Evolutionary conservation across 2,329 filamentous ascomycete species (phyloP).

Genomic region (Stemphylium lycopersici): DNA sequence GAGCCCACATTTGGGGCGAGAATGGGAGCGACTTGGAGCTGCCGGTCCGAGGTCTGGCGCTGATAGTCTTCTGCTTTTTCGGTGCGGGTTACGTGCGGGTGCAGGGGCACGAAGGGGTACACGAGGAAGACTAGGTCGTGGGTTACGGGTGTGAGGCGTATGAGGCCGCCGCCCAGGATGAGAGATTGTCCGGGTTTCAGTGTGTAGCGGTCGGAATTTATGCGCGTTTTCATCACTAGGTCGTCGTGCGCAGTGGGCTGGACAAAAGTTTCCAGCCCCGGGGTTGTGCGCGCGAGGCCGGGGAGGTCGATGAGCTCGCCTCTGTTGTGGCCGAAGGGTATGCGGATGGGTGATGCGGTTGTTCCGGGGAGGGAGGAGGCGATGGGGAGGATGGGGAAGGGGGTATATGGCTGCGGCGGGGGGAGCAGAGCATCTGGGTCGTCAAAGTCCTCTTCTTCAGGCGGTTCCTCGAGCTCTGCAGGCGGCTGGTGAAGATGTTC

Average conservation of each 20-base stretch:
- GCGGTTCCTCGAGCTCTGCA: conserved; percentile 22
- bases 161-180: conserved; percentile 78
- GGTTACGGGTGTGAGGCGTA: conserved; percentile 80
- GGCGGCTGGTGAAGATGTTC: conserved; percentile 31
- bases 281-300: conserved; percentile 73
- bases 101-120: conserved; percentile 85
- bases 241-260: conserved; percentile 67
- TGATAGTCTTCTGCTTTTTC: conserved; percentile 81
- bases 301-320: conserved; percentile 95
- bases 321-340: conserved; percentile 83
- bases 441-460: conserved; percentile 34
- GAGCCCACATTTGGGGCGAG: conserved; percentile 48
- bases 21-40: conserved; percentile 69
- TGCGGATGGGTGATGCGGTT: conserved; percentile 90
- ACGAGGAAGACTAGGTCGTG: conserved; percentile 71
- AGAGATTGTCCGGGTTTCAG: conserved; percentile 81
- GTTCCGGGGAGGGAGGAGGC: conserved; percentile 89
- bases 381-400: conserved; percentile 83
- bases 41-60: conserved; percentile 57
- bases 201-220: conserved; percentile 73
- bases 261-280: conserved; percentile 72
- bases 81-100: conserved; percentile 77
- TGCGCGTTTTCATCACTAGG: conserved; percentile 78
- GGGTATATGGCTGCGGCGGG: conserved; percentile 72
- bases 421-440: conserved; percentile 67